Evolutionary conservation across 2,329 filamentous ascomycete genomes (phyloP).

Genomic region (Colletotrichum sublineola): DNA sequence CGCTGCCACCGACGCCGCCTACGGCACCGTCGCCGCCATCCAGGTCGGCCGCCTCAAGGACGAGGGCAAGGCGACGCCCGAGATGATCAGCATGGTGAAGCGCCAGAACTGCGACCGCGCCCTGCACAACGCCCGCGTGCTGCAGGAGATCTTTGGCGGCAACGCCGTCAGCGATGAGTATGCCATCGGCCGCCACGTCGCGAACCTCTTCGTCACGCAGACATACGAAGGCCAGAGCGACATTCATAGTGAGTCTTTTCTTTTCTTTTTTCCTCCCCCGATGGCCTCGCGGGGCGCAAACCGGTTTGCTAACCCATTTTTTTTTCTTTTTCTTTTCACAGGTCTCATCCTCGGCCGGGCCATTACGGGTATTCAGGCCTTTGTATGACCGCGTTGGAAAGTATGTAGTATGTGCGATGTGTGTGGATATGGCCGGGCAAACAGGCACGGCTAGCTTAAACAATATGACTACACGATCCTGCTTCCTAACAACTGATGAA

Average conservation of each 20-base stretch:
- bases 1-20: slow-evolving; percentile 90
- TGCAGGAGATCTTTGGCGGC: slow-evolving; percentile 97
- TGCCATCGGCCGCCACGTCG: slow-evolving; percentile 91
- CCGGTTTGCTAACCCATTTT: background rate
- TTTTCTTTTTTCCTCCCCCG: too few relatives aligned
- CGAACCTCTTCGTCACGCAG: slow-evolving; percentile 96
- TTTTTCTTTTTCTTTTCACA: slow-evolving; percentile 48
- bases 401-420: background rate
- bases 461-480: background rate
- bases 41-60: slow-evolving; percentile 96
- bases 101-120: slow-evolving; percentile 96
- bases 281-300: background rate
- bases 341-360: slow-evolving; percentile 77
- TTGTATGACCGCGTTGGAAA: slow-evolving; percentile 64
- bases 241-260: slow-evolving; percentile 82
- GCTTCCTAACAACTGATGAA: background rate
- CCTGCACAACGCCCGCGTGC: slow-evolving; percentile 79
- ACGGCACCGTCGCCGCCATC: slow-evolving; percentile 87
- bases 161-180: slow-evolving; percentile 99
- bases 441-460: background rate
- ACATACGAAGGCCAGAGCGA: slow-evolving; percentile 99
- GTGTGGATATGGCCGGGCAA: background rate
- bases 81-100: slow-evolving; percentile 99
- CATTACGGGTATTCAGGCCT: slow-evolving; percentile 83
- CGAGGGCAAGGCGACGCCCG: slow-evolving; percentile 85